Conservation (phyloP, 352 stramenopile species). For the Globisporangium barbulae region DNA sequence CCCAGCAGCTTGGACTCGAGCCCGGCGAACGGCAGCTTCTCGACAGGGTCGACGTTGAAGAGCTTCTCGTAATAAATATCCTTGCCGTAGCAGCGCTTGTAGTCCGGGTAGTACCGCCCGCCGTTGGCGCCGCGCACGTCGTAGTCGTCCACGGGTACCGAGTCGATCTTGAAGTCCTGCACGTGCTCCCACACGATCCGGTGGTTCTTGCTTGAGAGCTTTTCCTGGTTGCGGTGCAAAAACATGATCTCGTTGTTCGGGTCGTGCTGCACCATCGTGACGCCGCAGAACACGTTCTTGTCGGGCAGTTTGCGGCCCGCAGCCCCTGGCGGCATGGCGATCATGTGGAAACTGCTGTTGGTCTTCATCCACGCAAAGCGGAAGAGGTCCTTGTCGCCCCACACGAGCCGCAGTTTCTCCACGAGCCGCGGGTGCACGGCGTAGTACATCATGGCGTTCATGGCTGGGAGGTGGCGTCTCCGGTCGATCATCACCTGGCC, state of each 20-base stretch:
- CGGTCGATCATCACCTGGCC: constrained; percentile 71
- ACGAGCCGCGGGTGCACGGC: constrained; percentile 35
- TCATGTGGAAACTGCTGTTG: constrained; percentile 54
- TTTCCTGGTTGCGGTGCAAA: constrained; percentile 64
- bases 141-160: constrained; percentile 38
- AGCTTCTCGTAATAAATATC: constrained; percentile 63
- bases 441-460: constrained; percentile 74
- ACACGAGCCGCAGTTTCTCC: constrained; percentile 50
- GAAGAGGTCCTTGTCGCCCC: constrained; percentile 81
- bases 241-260: constrained; percentile 44
- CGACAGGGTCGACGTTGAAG: constrained; percentile 44
- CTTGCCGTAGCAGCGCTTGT: constrained; percentile 61
- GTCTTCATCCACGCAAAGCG: constrained; percentile 79
- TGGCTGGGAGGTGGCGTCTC: constrained; percentile 29
- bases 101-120: constrained; percentile 47
- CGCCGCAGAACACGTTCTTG: constrained; percentile 63
- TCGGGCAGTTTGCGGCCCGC: constrained; percentile 40
- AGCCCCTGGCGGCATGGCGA: constrained; percentile 39
- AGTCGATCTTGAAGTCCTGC: constrained; percentile 42
- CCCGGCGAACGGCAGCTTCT: constrained; percentile 35
- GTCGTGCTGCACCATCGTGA: constrained; percentile 74
- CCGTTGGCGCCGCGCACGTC: constrained; percentile 56
- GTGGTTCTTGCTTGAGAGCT: constrained; percentile 47
- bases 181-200: constrained; percentile 43
- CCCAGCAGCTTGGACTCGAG: constrained; percentile 43